Evolutionary conservation across 345 rosid species (phyloP), one percentile per base, ranked within the genome.

Genomic region (Kandelia obovata): DNA sequence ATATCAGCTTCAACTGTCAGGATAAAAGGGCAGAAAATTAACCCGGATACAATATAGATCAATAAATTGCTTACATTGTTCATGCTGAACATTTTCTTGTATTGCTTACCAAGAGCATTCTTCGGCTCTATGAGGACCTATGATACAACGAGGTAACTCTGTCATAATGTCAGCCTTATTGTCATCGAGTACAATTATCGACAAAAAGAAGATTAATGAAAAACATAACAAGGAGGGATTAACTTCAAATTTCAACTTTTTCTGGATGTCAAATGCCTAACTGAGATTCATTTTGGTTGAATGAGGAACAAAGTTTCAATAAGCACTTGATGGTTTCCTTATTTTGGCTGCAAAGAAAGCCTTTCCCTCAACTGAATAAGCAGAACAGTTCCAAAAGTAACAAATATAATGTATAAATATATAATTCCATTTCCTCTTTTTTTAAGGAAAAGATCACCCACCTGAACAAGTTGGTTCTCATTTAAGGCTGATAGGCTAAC

Each of bases 51-150:
- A 10, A 23, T 19, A 6, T 19, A 28, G 31, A 58, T 25, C 7
- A 25, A 58, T 53, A 25, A 61, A 30, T 26, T 26, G 28, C 88
- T 86, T 78, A 91, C 97, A 21, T 91, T 70, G 77, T 89, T 95
- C 97, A 91, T 91, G 74, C 86, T 84, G 78, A 91, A 87, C 78
- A 95, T 83, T 76, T 91, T 91, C 89, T 83, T 95, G 80, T 86
- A 95, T 74, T 92, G 96, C 79, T 94, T 95, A 65, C 92, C 93
- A 49, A 95, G 91, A 58, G 99, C 92, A 84, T 91, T 91, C 73
- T 87, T 89, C 28, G 97, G 97, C 78, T 89, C 88, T 60, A 81
- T 83, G 64, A 91, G 96, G 66, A 91, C 96, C 97, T 91, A 81
- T 57, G 10, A 55, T 17, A 66, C 72, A 58, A 75, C 1, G 62